Conservation (phyloP, 2,329 filamentous ascomycete species). For the Penicillium rolfsii region DNA sequence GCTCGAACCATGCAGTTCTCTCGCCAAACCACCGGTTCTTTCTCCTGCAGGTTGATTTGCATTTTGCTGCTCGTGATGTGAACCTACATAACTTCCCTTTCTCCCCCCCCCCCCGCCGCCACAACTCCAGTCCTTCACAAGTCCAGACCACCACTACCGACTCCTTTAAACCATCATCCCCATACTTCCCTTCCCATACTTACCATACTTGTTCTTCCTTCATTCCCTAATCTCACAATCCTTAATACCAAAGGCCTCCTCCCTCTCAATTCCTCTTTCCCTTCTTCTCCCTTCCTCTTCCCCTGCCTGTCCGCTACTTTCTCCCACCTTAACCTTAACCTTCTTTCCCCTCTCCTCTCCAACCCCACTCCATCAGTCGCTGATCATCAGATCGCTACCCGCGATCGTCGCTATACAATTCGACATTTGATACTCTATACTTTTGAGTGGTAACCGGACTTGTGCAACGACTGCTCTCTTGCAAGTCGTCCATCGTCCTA, state of each 20-base stretch:
- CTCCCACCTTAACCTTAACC: constrained; percentile 1
- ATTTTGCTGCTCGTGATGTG: constrained; percentile 25
- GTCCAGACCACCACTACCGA: neutral
- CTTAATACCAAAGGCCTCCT: neutral
- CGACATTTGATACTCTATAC: constrained; percentile 1
- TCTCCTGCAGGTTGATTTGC: constrained; percentile 12
- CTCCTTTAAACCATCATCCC: neutral
- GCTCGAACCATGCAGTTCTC: constrained; percentile 20
- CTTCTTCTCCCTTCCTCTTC: neutral
- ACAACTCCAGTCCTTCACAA: neutral
- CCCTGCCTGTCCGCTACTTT: neutral
- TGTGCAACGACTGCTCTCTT: neutral
- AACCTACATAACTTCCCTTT: constrained; percentile 21
- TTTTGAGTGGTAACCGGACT: neutral
- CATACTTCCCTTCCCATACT: neutral
- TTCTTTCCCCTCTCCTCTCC: neutral
- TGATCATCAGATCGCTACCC: constrained; percentile 5
- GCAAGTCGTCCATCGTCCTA: neutral
- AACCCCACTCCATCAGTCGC: constrained; percentile 5
- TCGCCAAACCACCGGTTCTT: constrained; percentile 21
- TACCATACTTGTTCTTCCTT: constrained; percentile 9
- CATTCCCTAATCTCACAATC: constrained; percentile 1
- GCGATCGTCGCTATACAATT: constrained; percentile 5
- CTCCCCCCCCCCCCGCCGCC: neutral
- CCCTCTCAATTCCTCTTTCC: neutral